phyloP scores from a whole-genome alignment of 164 flowering plant genomes.

The Aristolochia californica region DNA sequence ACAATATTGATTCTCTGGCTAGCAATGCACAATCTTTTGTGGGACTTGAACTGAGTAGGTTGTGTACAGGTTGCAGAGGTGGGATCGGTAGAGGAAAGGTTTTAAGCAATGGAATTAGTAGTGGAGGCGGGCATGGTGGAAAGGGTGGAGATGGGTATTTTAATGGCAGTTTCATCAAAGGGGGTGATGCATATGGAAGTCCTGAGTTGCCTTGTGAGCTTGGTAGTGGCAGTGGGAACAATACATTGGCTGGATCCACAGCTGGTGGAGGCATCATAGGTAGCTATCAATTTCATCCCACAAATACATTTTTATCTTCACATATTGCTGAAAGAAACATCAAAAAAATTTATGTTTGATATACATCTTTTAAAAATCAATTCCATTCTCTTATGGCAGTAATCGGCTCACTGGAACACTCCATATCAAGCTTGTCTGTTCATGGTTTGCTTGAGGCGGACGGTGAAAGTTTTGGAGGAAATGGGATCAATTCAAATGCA shows the following conservation, averaged over 20 bases:
- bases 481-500: conserved; percentile 13
- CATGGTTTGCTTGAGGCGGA: conserved; percentile 75
- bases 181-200: conserved; percentile 80
- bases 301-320: not conserved
- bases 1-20: not conserved
- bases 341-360: not conserved
- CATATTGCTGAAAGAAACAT: too few relatives aligned
- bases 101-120: conserved; percentile 50
- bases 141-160: conserved; percentile 79
- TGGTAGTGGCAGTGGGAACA: conserved; percentile 97
- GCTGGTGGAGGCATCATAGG: conserved; percentile 95
- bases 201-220: conserved; percentile 93
- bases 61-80: conserved; percentile 63
- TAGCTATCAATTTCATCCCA: conserved; percentile 12
- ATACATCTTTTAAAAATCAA: too few relatives aligned
- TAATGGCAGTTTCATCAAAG: conserved; percentile 47
- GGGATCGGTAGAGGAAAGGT: conserved; percentile 72
- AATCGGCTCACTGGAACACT: conserved; percentile 91
- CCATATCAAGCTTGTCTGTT: conserved; percentile 51
- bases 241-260: conserved; percentile 43
- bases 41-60: not conserved
- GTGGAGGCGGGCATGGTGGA: conserved; percentile 99
- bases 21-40: not conserved
- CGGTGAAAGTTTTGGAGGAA: conserved; percentile 61
- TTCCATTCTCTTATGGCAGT: conserved; percentile 25